Conservation (phyloP, 2,329 filamentous ascomycete genomes). For the Fusarium chlamydosporum region DNA sequence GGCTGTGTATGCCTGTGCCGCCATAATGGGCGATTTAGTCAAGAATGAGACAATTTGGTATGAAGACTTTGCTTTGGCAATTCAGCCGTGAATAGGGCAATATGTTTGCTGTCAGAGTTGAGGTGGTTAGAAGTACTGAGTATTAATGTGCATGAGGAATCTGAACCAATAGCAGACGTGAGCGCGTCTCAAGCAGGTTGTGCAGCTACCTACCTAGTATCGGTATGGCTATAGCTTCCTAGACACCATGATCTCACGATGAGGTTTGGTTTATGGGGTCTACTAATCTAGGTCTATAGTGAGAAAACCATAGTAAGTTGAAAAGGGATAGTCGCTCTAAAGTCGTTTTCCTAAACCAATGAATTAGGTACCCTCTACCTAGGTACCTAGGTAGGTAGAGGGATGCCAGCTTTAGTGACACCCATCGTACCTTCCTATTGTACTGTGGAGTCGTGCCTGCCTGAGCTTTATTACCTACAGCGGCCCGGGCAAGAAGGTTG, state of each 20-base stretch:
- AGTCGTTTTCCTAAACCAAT: neutral
- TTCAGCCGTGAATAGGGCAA: neutral
- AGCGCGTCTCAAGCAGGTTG: slow-evolving; percentile 5
- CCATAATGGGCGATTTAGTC: slow-evolving; percentile 45
- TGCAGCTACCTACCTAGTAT: neutral
- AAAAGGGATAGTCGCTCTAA: neutral
- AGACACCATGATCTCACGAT: neutral
- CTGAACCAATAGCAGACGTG: slow-evolving; percentile 8
- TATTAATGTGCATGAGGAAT: neutral
- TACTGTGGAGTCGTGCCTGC: slow-evolving; percentile 7
- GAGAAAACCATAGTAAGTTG: too few relatives aligned
- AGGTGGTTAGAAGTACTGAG: neutral
- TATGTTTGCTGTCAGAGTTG: slow-evolving; percentile 1
- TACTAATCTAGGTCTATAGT: neutral
- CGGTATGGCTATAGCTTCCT: neutral
- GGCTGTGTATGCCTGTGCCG: slow-evolving; percentile 54
- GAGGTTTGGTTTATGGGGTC: neutral
- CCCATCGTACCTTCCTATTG: neutral
- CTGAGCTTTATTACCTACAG: neutral
- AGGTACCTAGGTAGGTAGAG: too few relatives aligned
- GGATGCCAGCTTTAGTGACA: neutral
- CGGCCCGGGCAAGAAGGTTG: neutral
- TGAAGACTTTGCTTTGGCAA: neutral
- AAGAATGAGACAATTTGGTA: too few relatives aligned
- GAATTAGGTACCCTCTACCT: neutral